Evolutionary conservation across 1,139 yeast species (phyloP).

Genomic region (Candida tropicalis): DNA sequence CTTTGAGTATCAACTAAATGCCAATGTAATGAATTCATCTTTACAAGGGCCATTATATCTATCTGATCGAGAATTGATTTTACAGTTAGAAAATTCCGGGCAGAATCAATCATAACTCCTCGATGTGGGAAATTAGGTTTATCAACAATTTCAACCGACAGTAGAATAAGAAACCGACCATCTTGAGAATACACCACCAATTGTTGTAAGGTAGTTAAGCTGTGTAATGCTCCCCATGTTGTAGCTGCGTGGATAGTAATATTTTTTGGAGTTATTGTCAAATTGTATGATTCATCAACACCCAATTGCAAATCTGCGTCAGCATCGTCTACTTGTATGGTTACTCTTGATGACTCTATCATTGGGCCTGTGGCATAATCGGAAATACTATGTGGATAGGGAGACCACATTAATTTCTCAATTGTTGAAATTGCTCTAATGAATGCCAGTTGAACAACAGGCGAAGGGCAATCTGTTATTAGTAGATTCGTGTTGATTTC

Average conservation of each 20-base stretch:
- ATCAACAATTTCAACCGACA: conserved; percentile 38
- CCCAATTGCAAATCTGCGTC: conserved; percentile 39
- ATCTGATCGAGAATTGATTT: conserved; percentile 38
- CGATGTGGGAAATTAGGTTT: conserved; percentile 46
- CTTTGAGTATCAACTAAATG: conserved; percentile 49
- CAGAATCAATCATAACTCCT: conserved; percentile 48
- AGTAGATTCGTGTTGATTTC: conserved; percentile 1
- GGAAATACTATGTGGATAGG: conserved; percentile 15
- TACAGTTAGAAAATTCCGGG: conserved; percentile 40
- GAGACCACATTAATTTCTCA: conserved; percentile 24
- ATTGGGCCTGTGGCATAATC: background rate
- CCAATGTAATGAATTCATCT: conserved; percentile 50
- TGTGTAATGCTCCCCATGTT: conserved; percentile 50
- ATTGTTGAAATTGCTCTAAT: conserved; percentile 21
- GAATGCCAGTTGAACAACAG: conserved; percentile 22
- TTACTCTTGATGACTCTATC: background rate
- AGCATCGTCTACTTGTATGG: conserved; percentile 24
- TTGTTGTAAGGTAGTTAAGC: conserved; percentile 48
- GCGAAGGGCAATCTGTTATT: background rate
- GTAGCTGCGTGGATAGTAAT: conserved; percentile 36
- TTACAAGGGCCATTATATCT: conserved; percentile 45
- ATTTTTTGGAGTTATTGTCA: conserved; percentile 19
- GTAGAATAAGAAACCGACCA: conserved; percentile 30
- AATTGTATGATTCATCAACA: conserved; percentile 44
- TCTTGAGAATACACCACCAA: conserved; percentile 31